Conservation (phyloP, 495 filamentous ascomycete genomes). For the Diplogelasinospora grovesii region DNA sequence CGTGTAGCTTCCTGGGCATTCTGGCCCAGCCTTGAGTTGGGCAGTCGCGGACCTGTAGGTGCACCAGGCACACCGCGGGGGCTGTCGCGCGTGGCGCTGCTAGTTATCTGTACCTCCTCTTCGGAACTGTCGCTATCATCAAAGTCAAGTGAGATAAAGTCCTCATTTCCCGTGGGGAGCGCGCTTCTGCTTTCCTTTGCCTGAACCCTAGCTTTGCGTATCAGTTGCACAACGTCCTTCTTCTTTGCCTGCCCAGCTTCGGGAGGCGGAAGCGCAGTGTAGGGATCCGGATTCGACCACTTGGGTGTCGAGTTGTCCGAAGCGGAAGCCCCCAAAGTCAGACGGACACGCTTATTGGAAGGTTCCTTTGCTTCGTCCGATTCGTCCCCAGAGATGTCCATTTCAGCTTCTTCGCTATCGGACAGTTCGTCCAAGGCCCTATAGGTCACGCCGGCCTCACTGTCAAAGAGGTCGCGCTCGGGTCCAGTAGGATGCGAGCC, state of each 20-base stretch:
- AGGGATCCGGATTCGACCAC: conserved; percentile 94
- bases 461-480: conserved; percentile 32
- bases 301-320: conserved; percentile 51
- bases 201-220: conserved; percentile 72
- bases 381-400: conserved; percentile 54
- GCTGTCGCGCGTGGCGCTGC: not conserved
- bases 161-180: conserved; percentile 50
- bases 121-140: conserved; percentile 42
- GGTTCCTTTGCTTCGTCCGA: conserved; percentile 43
- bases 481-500: conserved; percentile 24
- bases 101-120: not conserved
- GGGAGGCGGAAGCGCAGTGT: conserved; percentile 71
- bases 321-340: conserved; percentile 21
- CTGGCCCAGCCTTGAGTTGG: no score
- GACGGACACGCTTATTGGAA: conserved; percentile 41
- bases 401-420: conserved; percentile 66
- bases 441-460: conserved; percentile 33
- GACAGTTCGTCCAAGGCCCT: conserved; percentile 54
- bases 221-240: conserved; percentile 77
- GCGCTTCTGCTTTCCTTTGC: conserved; percentile 45
- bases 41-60: not conserved
- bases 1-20: not conserved
- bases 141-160: conserved; percentile 78
- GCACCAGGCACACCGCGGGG: not conserved
- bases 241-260: conserved; percentile 60